A percentile compares a stretch with the other conserved stretches of the same genome.
These are phyloP conservation scores for Orobanche coerulescens DNA, from an alignment of 257 asterid species.

Conservation along the genomic window DNA sequence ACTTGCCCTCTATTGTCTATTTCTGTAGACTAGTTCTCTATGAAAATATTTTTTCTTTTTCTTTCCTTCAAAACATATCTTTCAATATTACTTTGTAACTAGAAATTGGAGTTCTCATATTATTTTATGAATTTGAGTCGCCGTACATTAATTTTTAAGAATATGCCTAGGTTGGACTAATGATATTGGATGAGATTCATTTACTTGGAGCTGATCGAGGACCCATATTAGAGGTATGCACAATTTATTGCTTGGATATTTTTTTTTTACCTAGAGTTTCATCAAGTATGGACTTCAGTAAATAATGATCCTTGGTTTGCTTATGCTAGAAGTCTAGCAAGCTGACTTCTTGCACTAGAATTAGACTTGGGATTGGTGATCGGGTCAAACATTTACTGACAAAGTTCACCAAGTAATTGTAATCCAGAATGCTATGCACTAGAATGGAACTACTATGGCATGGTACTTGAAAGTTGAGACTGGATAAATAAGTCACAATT, in stretches of 20 bases:
- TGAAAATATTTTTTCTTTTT: background rate
- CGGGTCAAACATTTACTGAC: background rate
- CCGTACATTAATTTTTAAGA: background rate
- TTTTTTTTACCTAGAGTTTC: background rate
- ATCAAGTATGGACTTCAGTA: conserved; percentile 10
- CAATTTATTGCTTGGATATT: conserved; percentile 13
- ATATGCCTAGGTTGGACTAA: conserved; percentile 76
- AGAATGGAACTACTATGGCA: conserved; percentile 6
- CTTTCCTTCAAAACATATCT: background rate
- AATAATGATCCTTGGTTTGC: conserved; percentile 11
- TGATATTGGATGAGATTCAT: conserved; percentile 97
- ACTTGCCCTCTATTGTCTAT: background rate
- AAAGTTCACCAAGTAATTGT: conserved; percentile 1
- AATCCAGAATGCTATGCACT: background rate
- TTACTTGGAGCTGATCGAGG: conserved; percentile 99
- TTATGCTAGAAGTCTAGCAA: background rate
- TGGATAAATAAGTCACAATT: too few relatives aligned
- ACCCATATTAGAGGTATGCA: conserved; percentile 89
- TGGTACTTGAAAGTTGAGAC: background rate
- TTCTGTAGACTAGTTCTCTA: background rate
- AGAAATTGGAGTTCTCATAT: background rate
- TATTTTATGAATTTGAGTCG: conserved; percentile 12
- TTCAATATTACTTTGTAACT: background rate
- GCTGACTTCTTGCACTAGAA: background rate
- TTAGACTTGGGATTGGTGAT: conserved; percentile 1